Percentiles rank a stretch among this genome's conserved stretches.
Conservation (phyloP, 768 basidiomycete genomes). For the Lanmaoa pseudosensibilis region DNA sequence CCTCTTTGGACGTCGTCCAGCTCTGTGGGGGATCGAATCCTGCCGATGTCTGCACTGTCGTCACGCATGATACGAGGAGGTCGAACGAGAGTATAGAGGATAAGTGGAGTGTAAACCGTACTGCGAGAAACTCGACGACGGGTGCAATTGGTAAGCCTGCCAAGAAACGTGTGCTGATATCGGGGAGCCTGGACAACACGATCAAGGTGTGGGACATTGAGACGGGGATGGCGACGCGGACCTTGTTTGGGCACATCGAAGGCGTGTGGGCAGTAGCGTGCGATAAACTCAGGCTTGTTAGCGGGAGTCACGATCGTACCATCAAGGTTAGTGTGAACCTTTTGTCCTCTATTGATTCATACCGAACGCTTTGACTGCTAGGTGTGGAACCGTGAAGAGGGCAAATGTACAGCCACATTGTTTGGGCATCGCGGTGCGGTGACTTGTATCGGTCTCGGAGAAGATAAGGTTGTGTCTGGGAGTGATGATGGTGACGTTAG, state of each 20-base stretch:
- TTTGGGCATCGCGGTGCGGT: conserved; percentile 95
- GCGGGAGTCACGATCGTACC: conserved; percentile 94
- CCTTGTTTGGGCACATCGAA: conserved; percentile 96
- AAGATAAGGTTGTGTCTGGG: conserved; percentile 96
- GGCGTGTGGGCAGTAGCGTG: conserved; percentile 96
- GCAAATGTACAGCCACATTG: conserved; percentile 82
- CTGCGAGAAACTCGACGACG: background rate
- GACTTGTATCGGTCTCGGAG: conserved; percentile 83
- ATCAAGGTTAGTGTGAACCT: conserved; percentile 68
- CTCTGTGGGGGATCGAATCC: conserved; percentile 11
- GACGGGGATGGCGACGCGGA: conserved; percentile 70
- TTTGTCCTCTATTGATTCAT: conserved; percentile 5
- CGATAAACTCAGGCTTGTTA: conserved; percentile 88
- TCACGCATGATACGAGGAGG: conserved; percentile 27
- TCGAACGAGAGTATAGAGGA: conserved; percentile 16
- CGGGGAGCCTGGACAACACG: conserved; percentile 92
- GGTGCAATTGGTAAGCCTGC: conserved; percentile 16
- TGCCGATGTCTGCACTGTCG: conserved; percentile 30
- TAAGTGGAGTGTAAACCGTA: conserved; percentile 3
- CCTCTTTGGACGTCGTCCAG: conserved; percentile 16
- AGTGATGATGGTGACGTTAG: conserved; percentile 89
- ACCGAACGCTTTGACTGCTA: conserved; percentile 28
- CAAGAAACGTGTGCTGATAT: conserved; percentile 76
- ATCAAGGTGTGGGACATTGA: conserved; percentile 97
- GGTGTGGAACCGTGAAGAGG: conserved; percentile 94